Percentiles rank a stretch among this genome's conserved stretches.
phyloP scores from a whole-genome alignment of 2,329 filamentous ascomycete genomes.

The Cryphonectria radicalis region DNA sequence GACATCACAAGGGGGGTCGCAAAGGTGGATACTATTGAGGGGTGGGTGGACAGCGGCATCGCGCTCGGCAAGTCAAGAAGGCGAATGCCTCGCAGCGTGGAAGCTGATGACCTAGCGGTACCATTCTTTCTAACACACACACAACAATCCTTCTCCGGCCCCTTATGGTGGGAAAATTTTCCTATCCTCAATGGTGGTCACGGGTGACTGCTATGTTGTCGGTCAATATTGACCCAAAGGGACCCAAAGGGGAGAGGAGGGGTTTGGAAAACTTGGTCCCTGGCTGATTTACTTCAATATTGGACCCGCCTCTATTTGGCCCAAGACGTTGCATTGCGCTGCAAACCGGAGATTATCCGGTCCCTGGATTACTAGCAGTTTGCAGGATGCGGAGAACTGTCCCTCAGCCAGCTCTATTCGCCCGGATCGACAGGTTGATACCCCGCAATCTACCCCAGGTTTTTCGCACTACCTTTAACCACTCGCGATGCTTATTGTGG shows the following conservation, averaged over 20 bases:
- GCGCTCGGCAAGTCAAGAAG: background rate
- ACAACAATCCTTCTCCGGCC: background rate
- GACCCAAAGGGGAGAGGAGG: background rate
- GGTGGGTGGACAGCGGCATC: background rate
- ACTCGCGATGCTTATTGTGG: no score
- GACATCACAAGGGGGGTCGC: conserved; percentile 26
- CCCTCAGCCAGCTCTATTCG: background rate
- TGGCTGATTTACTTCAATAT: background rate
- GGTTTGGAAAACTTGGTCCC: background rate
- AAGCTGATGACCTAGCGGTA: background rate
- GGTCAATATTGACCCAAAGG: background rate
- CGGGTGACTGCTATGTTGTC: background rate
- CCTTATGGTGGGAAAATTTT: background rate
- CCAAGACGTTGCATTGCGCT: background rate
- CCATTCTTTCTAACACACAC: background rate
- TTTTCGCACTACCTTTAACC: background rate
- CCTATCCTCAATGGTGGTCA: background rate
- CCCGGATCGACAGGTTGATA: conserved; percentile 15
- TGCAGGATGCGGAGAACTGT: background rate
- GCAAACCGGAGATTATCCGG: conserved; percentile 16
- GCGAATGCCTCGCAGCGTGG: background rate
- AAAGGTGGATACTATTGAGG: conserved; percentile 30
- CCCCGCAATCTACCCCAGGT: conserved; percentile 15
- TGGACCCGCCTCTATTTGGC: background rate
- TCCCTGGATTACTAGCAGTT: background rate